phyloP scores from a whole-genome alignment of 306 rosid genomes.

The Adenanthera pavonina region DNA sequence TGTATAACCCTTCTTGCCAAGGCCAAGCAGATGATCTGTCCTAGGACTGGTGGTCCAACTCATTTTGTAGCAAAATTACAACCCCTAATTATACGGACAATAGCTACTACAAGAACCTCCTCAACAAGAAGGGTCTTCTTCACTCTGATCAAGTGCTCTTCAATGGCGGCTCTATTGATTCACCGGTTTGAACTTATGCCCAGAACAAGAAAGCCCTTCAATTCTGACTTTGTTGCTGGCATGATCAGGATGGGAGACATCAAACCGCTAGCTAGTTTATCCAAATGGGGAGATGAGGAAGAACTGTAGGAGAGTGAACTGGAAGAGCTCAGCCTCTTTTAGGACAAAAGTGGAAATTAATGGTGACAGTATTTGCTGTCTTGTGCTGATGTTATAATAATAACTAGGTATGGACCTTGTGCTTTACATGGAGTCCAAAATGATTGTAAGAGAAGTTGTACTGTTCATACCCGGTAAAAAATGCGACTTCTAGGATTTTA shows the following conservation, averaged over 20 bases:
- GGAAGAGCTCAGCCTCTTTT: not conserved
- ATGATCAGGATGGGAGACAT: conserved; percentile 87
- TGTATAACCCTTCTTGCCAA: conserved; percentile 58
- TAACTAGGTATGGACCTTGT: too few relatives aligned
- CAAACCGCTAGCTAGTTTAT: conserved; percentile 63
- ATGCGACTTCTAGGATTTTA: too few relatives aligned
- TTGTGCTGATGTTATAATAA: not conserved
- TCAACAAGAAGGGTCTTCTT: conserved; percentile 70
- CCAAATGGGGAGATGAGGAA: conserved; percentile 77
- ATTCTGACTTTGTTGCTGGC: conserved; percentile 58
- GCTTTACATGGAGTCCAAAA: too few relatives aligned
- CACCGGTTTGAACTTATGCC: conserved; percentile 61
- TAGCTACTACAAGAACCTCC: conserved; percentile 66
- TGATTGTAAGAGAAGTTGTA: too few relatives aligned
- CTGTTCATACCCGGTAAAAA: too few relatives aligned
- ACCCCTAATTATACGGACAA: conserved; percentile 67
- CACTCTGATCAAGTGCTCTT: conserved; percentile 78
- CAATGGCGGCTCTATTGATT: conserved; percentile 72
- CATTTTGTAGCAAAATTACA: conserved; percentile 51
- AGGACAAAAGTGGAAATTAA: not conserved
- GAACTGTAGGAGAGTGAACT: conserved; percentile 60
- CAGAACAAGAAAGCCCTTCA: conserved; percentile 42
- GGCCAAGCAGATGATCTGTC: conserved; percentile 56
- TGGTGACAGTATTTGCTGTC: not conserved
- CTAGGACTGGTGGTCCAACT: conserved; percentile 46